Evolutionary conservation across 202 grass and related monocot genomes (phyloP), one percentile per base, ranked within the genome.

Genomic region (Saccharum hybrid): DNA sequence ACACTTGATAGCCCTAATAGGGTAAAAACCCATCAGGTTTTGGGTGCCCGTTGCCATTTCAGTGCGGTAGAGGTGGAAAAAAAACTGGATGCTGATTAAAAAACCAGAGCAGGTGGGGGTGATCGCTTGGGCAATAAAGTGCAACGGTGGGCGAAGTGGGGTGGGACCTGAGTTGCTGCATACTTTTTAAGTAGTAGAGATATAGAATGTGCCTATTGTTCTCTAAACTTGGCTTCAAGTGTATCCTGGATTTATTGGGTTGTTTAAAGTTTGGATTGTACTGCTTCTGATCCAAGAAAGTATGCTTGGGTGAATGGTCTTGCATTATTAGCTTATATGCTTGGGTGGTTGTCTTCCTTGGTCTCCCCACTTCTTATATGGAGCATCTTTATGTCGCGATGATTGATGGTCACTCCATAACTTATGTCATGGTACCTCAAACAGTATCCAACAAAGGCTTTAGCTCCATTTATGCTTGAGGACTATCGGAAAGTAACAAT

Each of bases 391-490:
- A 59, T 67, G 12, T 65, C 18, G 67, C 15, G 15, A 64, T 45
- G 41, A 63, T 41, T 81, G 4, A 65, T 89, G 15, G 15, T 70
- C 16, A 54, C 66, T 75, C 75, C 72, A 46, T 83, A 68, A 82
- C 66, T 79, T 64, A 0, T 69, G 12, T 77, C 75, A 5, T 77
- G 22, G 11, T 46, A 13, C 26, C 41, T 69, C 30, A 62, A 92
- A 21, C 84, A 98, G 96, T 98, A 93, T 86, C 96, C 96, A 36
- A 98, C 96, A 75, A 98, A 95, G 77, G 92, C 96, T 81, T 89
- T 98, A 90, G 92, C 96, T 68, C 96, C 96, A 72, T 69, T 98
- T 66, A 95, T 98, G 96, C 87, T 95, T 37, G 91, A 98, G 86
- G 96, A 98, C 83, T 95, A 95, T 61, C 86, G 85, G 9, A 98